Conservation (phyloP, 345 rosid species). For the Eucalyptus curtisii region DNA sequence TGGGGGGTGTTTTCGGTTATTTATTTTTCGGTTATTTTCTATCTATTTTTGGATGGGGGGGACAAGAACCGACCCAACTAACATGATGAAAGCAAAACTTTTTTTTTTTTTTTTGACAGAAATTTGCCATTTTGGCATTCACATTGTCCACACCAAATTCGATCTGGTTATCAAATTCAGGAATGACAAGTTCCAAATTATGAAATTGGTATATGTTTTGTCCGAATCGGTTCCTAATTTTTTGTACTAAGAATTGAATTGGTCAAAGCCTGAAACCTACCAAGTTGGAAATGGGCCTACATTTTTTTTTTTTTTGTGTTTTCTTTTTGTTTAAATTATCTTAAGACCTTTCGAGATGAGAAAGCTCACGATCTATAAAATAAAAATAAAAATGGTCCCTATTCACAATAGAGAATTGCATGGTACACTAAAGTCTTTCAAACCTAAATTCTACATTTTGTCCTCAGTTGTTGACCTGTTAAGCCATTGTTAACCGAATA, state of each 20-base stretch:
- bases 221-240: no score
- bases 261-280: neutral
- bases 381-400: neutral
- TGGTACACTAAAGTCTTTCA: neutral
- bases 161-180: accelerated
- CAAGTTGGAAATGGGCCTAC: neutral
- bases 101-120: neutral
- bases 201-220: neutral
- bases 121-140: neutral
- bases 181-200: neutral
- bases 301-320: no score
- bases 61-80: neutral
- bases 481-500: neutral
- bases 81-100: neutral
- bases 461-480: neutral
- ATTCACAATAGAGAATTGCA: accelerated
- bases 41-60: neutral
- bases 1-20: neutral
- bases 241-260: neutral
- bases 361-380: neutral
- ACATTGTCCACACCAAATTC: neutral
- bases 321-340: no score
- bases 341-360: no score
- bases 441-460: neutral
- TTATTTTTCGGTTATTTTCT: neutral